Base-by-base conservation (phyloP, 768 basidiomycete species). In the Vararia minispora region DNA sequence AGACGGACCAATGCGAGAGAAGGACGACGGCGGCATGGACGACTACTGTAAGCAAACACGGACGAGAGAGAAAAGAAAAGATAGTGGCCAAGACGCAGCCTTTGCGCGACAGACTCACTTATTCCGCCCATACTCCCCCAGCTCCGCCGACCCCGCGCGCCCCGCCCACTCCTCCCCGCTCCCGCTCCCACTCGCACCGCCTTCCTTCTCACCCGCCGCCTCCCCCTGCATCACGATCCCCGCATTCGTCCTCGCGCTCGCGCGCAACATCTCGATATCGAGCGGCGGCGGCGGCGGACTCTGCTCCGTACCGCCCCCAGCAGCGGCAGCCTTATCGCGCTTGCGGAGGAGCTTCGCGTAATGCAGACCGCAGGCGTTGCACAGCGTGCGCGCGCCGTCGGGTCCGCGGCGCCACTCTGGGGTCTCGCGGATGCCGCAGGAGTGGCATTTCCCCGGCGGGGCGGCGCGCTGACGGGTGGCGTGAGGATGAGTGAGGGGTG, bases 391-490 rank as follows among this genome's bases (percentile, higher is more conserved):
- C 18, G 85, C 84, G 4, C 85, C 85, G 52, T 87, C 85, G 3
- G 85, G 85, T 12, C 85, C 85, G 18, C 84, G 71, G 37, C 85
- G 60, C 85, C 85, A 88, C 56, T 88, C 85, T n/a, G 85, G 85
- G 4, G 85, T 88, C 54, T 88, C 85, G 42, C 79, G 68, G 40
- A 86, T 87, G 59, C 85, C 83, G 55, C 85, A 88, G 23, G 85
- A 86, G 58, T 87, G 82, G 51, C 85, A 88, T 53, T 87, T 85
- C 8, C 84, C 84, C 4, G 85, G 85, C 13, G 85, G 85, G 26
- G 79, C 84, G 30, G 85, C 82, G 48, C 85, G 76, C 85, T 88
- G 52, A 63, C 54, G n/a, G n/a, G n/a, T n/a, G n/a, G n/a, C n/a
- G n/a, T n/a, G n/a, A n/a, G n/a, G n/a, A n/a, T n/a, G n/a, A n/a